A percentile compares a stretch with the other conserved stretches of the same genome.
Conservation (phyloP, 768 basidiomycete genomes). For the Suillus discolor region DNA sequence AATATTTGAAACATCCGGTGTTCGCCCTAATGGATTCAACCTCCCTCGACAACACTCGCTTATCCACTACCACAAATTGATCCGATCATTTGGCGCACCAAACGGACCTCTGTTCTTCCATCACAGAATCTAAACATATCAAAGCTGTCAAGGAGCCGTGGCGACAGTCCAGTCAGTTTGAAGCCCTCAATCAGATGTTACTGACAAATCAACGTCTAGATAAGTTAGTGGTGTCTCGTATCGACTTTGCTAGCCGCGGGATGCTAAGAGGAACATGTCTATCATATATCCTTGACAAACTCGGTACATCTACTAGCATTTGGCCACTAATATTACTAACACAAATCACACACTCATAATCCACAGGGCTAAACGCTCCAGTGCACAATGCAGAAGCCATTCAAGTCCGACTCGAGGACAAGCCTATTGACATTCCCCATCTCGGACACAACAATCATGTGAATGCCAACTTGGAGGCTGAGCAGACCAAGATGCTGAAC, state of each 20-base stretch:
- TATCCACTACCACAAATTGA: conserved; percentile 19
- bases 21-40: conserved; percentile 14
- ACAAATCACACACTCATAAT: not conserved
- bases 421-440: no score
- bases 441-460: no score
- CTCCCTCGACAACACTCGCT: conserved; percentile 25
- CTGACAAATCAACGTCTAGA: conserved; percentile 29
- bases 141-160: conserved; percentile 39
- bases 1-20: conserved; percentile 16
- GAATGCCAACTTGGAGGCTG: no score
- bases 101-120: conserved; percentile 32
- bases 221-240: conserved; percentile 13
- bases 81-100: conserved; percentile 20
- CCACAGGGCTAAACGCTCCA: no score
- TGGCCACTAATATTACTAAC: no score
- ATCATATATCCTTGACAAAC: not conserved
- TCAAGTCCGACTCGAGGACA: no score
- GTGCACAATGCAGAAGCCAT: no score
- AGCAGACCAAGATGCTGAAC: no score
- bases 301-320: conserved; percentile 6
- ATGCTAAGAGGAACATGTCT: conserved; percentile 23
- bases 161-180: conserved; percentile 22
- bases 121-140: conserved; percentile 40
- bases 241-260: conserved; percentile 19
- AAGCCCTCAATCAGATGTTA: conserved; percentile 18